These are phyloP conservation scores for Phytopythium oedochilum DNA, from an alignment of 352 stramenopile species.

Conservation along the genomic window DNA sequence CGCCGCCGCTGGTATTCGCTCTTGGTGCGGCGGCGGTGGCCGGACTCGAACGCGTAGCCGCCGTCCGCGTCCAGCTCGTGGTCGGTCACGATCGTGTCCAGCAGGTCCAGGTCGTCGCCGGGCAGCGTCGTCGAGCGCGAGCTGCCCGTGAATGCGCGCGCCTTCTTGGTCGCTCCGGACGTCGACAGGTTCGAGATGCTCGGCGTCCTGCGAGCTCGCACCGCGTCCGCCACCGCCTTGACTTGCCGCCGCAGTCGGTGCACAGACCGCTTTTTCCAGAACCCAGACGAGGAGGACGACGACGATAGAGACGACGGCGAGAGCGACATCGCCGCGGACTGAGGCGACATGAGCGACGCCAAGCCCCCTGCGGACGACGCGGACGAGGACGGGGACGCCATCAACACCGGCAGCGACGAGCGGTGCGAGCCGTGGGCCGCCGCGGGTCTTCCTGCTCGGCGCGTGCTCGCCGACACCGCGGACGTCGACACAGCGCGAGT, in stretches of 20 bases:
- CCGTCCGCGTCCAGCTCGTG: conserved; percentile 12
- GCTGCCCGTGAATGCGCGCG: conserved; percentile 11
- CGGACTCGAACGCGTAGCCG: conserved; percentile 4
- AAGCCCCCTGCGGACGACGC: conserved; percentile 10
- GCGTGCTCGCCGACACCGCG: no score
- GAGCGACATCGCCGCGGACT: not conserved
- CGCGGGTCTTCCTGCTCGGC: no score
- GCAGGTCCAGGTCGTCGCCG: conserved; percentile 32
- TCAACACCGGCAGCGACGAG: not conserved
- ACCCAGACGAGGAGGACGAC: conserved; percentile 11
- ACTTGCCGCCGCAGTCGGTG: conserved; percentile 16
- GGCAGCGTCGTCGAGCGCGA: conserved; percentile 23
- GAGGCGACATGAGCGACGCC: not conserved
- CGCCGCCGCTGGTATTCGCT: conserved; percentile 5
- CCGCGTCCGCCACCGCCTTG: conserved; percentile 11
- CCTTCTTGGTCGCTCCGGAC: conserved; percentile 6
- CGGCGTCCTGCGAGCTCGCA: conserved; percentile 4
- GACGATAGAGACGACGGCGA: conserved; percentile 12
- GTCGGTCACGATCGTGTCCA: conserved; percentile 26
- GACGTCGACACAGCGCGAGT: not conserved
- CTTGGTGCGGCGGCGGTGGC: not conserved
- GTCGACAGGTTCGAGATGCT: conserved; percentile 1
- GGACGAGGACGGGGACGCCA: conserved; percentile 8
- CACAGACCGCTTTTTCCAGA: conserved; percentile 25
- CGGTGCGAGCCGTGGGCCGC: not conserved